Evolutionary conservation across 495 filamentous ascomycete genomes (phyloP).

Genomic region (Staphylotrichum tortipilum): DNA sequence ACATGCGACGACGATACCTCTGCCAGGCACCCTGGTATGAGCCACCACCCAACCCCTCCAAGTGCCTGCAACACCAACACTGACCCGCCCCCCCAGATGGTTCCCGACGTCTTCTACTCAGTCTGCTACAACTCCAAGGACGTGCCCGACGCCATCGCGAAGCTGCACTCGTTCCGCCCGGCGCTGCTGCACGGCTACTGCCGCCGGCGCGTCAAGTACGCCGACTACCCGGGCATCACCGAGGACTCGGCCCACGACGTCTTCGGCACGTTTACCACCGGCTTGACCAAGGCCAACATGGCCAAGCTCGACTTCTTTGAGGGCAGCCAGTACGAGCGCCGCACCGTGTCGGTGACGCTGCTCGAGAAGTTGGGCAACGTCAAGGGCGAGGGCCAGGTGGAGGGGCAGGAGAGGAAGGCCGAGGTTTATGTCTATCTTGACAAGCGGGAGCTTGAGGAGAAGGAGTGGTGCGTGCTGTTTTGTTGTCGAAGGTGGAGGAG

Average conservation of each 20-base stretch:
- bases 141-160: slow-evolving; percentile 14
- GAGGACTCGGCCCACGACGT: slow-evolving; percentile 49
- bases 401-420: slow-evolving; percentile 52
- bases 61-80: background rate
- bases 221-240: slow-evolving; percentile 82
- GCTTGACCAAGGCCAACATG: slow-evolving; percentile 69
- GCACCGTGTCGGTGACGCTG: slow-evolving; percentile 50
- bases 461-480: slow-evolving; percentile 48
- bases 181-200: slow-evolving; percentile 66
- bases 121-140: slow-evolving; percentile 58
- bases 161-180: slow-evolving; percentile 55
- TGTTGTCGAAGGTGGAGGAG: too few species aligned
- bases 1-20: too few species aligned
- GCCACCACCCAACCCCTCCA: background rate
- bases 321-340: slow-evolving; percentile 61
- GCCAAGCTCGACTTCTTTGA: slow-evolving; percentile 76
- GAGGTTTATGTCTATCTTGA: slow-evolving; percentile 73
- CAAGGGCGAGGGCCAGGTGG: slow-evolving; percentile 37
- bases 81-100: slow-evolving; percentile 48
- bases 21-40: slow-evolving; percentile 34
- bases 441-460: slow-evolving; percentile 45
- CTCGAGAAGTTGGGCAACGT: slow-evolving; percentile 36
- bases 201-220: slow-evolving; percentile 47
- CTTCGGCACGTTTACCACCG: slow-evolving; percentile 69
- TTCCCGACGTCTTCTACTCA: slow-evolving; percentile 67